These are phyloP conservation scores for Tetraselmis striata DNA, from an alignment of 139 green algal species.

Conservation along the genomic window DNA sequence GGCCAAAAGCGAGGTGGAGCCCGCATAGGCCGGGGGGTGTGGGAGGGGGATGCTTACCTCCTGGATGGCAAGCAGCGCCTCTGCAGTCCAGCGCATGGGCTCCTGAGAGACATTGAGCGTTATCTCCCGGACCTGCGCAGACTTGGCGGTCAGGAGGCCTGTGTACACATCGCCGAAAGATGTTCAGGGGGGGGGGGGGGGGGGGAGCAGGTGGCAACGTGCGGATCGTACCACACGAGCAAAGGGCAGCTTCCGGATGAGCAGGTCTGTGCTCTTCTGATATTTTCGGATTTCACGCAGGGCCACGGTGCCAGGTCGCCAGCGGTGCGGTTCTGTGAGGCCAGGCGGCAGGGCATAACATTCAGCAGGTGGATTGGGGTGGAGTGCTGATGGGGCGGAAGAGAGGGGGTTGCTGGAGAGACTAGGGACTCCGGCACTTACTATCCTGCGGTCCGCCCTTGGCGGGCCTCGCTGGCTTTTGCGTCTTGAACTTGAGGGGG, in stretches of 20 bases:
- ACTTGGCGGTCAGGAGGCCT: no score
- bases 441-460: background rate
- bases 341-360: constrained; percentile 1
- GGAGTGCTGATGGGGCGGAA: background rate
- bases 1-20: background rate
- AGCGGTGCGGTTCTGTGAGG: constrained; percentile 50
- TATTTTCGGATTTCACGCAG: constrained; percentile 65
- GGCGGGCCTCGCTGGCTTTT: background rate
- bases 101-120: constrained; percentile 84
- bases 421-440: background rate
- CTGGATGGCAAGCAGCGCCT: constrained; percentile 86
- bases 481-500: background rate
- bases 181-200: no score
- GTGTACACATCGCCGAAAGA: no score
- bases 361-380: background rate
- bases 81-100: constrained; percentile 91
- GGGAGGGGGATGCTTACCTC: no score
- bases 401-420: background rate
- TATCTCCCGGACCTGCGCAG: constrained; percentile 75
- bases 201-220: no score
- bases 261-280: constrained; percentile 62
- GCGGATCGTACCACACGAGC: constrained; percentile 46
- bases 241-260: constrained; percentile 80
- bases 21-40: no score
- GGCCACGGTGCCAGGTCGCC: constrained; percentile 65